These are phyloP conservation scores for Chytriomyces sp. DNA, from an alignment of 192 early-diverging fungal species.

Conservation along the genomic window DNA sequence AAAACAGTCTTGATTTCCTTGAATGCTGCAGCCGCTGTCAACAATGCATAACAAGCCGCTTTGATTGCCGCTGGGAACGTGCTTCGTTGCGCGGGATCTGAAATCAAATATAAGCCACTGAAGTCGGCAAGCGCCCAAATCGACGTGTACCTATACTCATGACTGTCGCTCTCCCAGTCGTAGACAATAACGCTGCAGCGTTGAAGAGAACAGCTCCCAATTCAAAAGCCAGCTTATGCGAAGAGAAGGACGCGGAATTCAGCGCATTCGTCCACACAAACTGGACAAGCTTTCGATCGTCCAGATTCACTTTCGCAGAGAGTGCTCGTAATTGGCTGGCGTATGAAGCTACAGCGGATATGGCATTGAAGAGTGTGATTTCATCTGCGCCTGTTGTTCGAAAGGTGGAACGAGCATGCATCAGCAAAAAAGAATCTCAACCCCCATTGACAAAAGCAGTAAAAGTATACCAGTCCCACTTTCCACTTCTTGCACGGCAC, in stretches of 20 bases:
- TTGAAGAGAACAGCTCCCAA: neutral
- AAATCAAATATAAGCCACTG: too few species aligned
- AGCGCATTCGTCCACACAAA: neutral
- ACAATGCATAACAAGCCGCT: neutral
- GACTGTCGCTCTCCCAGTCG: neutral
- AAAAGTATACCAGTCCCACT: neutral
- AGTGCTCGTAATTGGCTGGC: neutral
- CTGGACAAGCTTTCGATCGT: neutral
- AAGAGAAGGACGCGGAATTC: neutral
- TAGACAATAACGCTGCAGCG: neutral
- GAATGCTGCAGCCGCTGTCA: neutral
- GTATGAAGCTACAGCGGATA: neutral
- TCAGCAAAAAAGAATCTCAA: neutral
- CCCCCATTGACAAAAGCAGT: neutral
- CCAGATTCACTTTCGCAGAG: neutral
- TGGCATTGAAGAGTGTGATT: conserved; percentile 2
- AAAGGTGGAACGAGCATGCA: neutral
- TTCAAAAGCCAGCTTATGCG: neutral
- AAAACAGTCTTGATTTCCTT: neutral
- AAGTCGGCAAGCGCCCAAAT: too few species aligned
- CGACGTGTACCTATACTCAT: neutral
- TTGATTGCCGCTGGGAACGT: neutral
- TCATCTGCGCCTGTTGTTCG: neutral
- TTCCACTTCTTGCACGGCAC: neutral
- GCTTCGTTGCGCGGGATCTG: neutral